Conservation (phyloP, 345 rosid genomes). For the Raphanus raphanistrum region DNA sequence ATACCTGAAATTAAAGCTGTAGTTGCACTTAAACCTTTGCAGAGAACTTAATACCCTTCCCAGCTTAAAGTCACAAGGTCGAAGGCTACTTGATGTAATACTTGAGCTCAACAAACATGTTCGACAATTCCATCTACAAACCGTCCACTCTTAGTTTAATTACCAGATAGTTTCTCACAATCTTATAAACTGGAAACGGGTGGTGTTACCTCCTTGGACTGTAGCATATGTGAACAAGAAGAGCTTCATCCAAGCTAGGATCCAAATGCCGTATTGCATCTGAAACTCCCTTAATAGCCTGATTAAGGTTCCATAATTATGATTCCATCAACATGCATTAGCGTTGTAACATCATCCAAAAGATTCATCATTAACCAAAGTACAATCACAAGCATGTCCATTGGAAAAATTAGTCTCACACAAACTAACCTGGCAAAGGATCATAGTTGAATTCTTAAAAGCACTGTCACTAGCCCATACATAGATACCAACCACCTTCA, state of each 20-base stretch:
- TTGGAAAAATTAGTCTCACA: background rate
- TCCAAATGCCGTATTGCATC: conserved; percentile 60
- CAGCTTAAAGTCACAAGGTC: conserved; percentile 90
- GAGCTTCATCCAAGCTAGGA: conserved; percentile 54
- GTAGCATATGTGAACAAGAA: conserved; percentile 78
- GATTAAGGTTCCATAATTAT: background rate
- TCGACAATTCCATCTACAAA: conserved; percentile 84
- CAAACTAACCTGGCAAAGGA: conserved; percentile 63
- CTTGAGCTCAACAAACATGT: conserved; percentile 58
- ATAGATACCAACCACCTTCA: conserved; percentile 79
- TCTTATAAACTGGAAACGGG: background rate
- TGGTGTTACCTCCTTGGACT: conserved; percentile 82
- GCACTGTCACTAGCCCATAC: conserved; percentile 82
- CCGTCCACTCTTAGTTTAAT: conserved; percentile 6
- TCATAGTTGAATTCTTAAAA: conserved; percentile 75
- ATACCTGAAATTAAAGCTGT: conserved; percentile 79
- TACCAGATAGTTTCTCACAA: background rate
- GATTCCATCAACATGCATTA: conserved; percentile 6
- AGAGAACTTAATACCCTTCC: conserved; percentile 75
- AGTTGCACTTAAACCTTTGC: conserved; percentile 70
- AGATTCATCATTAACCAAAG: background rate
- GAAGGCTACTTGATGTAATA: conserved; percentile 64
- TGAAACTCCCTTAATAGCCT: conserved; percentile 73
- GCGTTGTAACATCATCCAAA: conserved; percentile 3
- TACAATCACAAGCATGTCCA: background rate